A percentile compares a stretch with the other conserved stretches of the same genome.
Evolutionary conservation across 352 stramenopile genomes (phyloP).

Genomic region (Globisporangium spinosum): DNA sequence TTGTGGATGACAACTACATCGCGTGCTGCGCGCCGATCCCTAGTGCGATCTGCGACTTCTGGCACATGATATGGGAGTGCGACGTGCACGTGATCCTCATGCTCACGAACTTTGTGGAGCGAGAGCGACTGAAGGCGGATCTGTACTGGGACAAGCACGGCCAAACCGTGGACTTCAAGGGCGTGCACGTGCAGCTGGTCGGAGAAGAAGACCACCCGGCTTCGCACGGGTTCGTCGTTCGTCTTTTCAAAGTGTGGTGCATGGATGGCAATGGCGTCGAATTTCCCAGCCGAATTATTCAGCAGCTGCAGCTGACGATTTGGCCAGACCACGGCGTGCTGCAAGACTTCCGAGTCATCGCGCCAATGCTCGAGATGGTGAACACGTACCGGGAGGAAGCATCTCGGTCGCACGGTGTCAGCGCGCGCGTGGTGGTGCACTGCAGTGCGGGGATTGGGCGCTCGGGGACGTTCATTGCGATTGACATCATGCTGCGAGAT

Average conservation of each 20-base stretch:
- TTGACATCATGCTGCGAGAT: constrained; percentile 68
- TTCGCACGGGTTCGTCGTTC: constrained; percentile 41
- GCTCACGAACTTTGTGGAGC: constrained; percentile 86
- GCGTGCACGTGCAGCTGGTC: constrained; percentile 48
- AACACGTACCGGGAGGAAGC: constrained; percentile 42
- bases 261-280: constrained; percentile 19
- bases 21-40: constrained; percentile 71
- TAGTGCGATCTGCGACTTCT: constrained; percentile 68
- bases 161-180: constrained; percentile 45
- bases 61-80: constrained; percentile 77
- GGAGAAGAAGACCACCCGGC: constrained; percentile 31
- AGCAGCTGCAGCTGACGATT: constrained; percentile 75
- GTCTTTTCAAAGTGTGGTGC: constrained; percentile 51
- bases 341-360: constrained; percentile 65
- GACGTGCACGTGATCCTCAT: constrained; percentile 83
- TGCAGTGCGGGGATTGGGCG: constrained; percentile 80
- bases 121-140: constrained; percentile 64
- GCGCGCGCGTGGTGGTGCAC: constrained; percentile 56
- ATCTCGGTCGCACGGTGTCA: constrained; percentile 20
- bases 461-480: constrained; percentile 81
- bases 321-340: constrained; percentile 81
- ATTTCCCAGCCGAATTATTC: constrained; percentile 34
- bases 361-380: constrained; percentile 66
- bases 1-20: constrained; percentile 62
- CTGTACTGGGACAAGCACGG: constrained; percentile 63